Base-by-base conservation (phyloP, 768 basidiomycete genomes). In the Mycena vitilis region DNA sequence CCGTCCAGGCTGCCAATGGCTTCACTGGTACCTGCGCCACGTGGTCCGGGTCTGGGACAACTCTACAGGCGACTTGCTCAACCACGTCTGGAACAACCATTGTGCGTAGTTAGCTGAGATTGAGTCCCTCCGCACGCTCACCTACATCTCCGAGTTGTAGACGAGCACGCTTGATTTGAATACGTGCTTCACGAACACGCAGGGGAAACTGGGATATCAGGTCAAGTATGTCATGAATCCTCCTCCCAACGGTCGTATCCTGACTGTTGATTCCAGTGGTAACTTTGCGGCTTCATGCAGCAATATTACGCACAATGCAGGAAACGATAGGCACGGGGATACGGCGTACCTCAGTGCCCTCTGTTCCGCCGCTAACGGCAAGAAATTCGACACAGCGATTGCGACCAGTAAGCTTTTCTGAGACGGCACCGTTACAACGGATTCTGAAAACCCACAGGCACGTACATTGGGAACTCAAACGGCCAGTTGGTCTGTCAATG, bases 171-270 rank as follows among this genome's bases (percentile, higher is more conserved):
- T 65, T 34, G 58, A 65, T 59, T 20, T 65, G 42, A 65, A 65
- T 47, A 59, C n/a, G 22, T 65, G 64, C 57, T 65, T 65, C 56
- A 59, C 64, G 40, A 65, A 65, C 51, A 59, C 64, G 64, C 40
- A 65, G 34, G 64, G 64, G 36, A 36, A 59, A n/a, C 49, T 65
- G 57, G 64, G 25, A 12, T 65, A 25, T 42, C 25, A 65, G 51
- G 13, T 59, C 56, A 65, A 65, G 64, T 65, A 47, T 16, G 58
- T 53, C 30, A 13, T 59, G n/a, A 25, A 5, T 65, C 48, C 36
- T 16, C 42, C 30, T 38, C 25, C 34, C 20, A 8, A 23, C 55
- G 22, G 23, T n/a, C 47, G 22, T 11, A 18, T 52, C 48, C 42
- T 51, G 49, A 60, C 16, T 22, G 30, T 30, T n/a, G 49, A 53